These are phyloP conservation scores for Verticillium tricorpus DNA, from an alignment of 2,329 filamentous ascomycete genomes.

Conservation along the genomic window DNA sequence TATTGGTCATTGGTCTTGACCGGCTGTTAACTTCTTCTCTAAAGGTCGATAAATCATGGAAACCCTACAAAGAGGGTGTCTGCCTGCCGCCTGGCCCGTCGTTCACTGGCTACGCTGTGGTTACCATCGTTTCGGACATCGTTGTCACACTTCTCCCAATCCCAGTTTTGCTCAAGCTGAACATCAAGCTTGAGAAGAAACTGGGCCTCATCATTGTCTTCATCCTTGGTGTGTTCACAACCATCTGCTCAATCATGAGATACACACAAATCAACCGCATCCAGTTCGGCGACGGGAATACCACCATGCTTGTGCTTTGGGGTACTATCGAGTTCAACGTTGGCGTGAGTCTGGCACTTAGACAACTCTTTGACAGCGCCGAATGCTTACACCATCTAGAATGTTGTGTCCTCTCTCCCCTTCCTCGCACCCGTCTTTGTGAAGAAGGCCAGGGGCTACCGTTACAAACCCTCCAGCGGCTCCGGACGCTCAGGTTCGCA, in stretches of 20 bases:
- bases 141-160: constrained; percentile 45
- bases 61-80: constrained; percentile 29
- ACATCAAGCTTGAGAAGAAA: constrained; percentile 44
- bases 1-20: neutral
- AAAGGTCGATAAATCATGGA: constrained; percentile 40
- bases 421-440: constrained; percentile 40
- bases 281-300: constrained; percentile 45
- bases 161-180: constrained; percentile 42
- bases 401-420: constrained; percentile 41
- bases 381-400: constrained; percentile 21
- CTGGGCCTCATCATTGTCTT: constrained; percentile 47
- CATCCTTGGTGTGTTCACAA: constrained; percentile 49
- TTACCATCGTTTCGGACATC: constrained; percentile 47
- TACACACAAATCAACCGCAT: constrained; percentile 47
- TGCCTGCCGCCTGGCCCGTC: constrained; percentile 42
- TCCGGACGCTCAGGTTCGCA: constrained; percentile 17
- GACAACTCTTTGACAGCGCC: no score
- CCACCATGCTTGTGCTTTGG: constrained; percentile 52
- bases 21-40: neutral
- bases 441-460: constrained; percentile 36
- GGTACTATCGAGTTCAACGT: constrained; percentile 54
- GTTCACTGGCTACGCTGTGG: constrained; percentile 46
- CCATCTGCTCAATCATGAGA: constrained; percentile 47
- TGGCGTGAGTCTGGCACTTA: constrained; percentile 33
- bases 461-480: constrained; percentile 28